Percentiles rank a stretch among this genome's conserved stretches.
Conservation (phyloP, 345 rosid species). For the Linum tenue region DNA sequence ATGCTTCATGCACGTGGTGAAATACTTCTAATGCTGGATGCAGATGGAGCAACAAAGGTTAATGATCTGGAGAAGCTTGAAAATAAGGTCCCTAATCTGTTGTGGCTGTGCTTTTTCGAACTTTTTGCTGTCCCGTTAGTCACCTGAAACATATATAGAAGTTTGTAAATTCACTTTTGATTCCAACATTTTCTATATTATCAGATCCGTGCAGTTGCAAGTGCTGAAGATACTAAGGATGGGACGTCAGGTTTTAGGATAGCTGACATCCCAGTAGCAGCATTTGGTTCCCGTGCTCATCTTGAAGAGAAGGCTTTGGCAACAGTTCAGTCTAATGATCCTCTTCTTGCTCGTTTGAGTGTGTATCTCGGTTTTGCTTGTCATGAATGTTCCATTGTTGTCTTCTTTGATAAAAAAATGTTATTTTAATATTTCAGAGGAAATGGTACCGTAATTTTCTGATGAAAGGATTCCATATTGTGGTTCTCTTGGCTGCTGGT, state of each 20-base stretch:
- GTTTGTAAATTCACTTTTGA: not conserved
- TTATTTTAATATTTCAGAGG: constrained; percentile 44
- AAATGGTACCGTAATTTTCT: constrained; percentile 95
- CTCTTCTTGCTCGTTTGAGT: not conserved
- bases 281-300: constrained; percentile 98
- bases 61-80: constrained; percentile 91
- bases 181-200: constrained; percentile 28
- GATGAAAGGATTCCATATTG: constrained; percentile 97
- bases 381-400: not conserved
- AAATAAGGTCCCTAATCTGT: constrained; percentile 51
- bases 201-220: constrained; percentile 76
- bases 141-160: not conserved
- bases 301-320: constrained; percentile 94
- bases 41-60: constrained; percentile 99
- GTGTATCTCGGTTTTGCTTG: not conserved
- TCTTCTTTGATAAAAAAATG: constrained; percentile 16
- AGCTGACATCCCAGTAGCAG: constrained; percentile 69
- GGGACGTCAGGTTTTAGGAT: constrained; percentile 33
- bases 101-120: not conserved
- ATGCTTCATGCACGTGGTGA: constrained; percentile 99
- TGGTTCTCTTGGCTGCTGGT: constrained; percentile 79
- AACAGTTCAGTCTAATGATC: constrained; percentile 46
- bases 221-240: constrained; percentile 37
- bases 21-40: constrained; percentile 94
- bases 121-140: not conserved